Evolutionary conservation across 1,284 basidiomycete species (phyloP), one percentile per base, ranked within the genome.

Genomic region (Afroboletus lepidellus): DNA sequence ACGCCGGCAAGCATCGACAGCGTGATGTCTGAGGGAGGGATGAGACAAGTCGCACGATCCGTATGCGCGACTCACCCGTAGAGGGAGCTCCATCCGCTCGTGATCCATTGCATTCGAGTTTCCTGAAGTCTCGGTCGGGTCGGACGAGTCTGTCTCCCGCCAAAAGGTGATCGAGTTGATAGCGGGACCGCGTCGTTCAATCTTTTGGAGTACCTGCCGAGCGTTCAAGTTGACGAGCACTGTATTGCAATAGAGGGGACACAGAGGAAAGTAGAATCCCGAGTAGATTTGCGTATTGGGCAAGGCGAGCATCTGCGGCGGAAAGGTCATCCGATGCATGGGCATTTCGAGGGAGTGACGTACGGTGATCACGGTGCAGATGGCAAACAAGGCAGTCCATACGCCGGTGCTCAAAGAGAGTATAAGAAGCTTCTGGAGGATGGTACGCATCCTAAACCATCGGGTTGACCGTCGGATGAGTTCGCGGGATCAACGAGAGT

Each of bases 161-260:
- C 42, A 49, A 18, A 60, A 29, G 7, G 29, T 11, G n/a, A 60
- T 21, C 18, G 59, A 60, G 2, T 32, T 39, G 8, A 48, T 25
- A 4, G 38, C 20, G 6, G 46, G 47, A 15, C n/a, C n/a, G n/a
- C 38, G 51, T 12, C 45, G 49, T 24, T 48, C 49, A n/a, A 60
- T 46, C 15, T 57, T 57, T 3, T 48, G 37, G 13, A 65, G 42
- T 15, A 53, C 44, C 24, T 42, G 34, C 16, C 64, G 58, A 13
- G 53, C 60, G n/a, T 69, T 69, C 51, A 69, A 41, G 47, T 67
- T 71, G 9, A 60, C 58, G 36, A 71, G 63, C 3, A 71, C 55
- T 5, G 61, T 67, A 30, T 65, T 69, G 42, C 67, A 63, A 41
- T 69, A 71, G n/a, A 69, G 48, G 2, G 67, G 63, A 55, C 64